phyloP scores from a whole-genome alignment of 495 filamentous ascomycete genomes.

The Geopyxis carbonaria region DNA sequence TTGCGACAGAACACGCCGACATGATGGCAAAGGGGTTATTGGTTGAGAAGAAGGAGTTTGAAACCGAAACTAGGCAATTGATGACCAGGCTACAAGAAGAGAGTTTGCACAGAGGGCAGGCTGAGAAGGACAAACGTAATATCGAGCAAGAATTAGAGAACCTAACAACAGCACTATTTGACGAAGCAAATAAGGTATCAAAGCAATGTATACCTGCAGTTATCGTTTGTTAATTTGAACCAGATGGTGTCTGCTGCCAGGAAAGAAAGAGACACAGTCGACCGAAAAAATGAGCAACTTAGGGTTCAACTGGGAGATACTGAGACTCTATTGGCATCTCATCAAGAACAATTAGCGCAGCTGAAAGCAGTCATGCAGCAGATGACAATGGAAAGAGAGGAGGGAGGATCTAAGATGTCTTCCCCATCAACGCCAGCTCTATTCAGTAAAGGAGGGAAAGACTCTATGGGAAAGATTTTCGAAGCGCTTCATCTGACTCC shows the following conservation, averaged over 20 bases:
- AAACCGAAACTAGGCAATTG: conserved; percentile 52
- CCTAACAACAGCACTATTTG: conserved; percentile 75
- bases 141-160: conserved; percentile 76
- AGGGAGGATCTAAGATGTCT: conserved; percentile 38
- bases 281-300: conserved; percentile 64
- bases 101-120: conserved; percentile 36
- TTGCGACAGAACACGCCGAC: conserved; percentile 50
- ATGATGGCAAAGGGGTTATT: conserved; percentile 55
- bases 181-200: conserved; percentile 73
- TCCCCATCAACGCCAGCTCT: conserved; percentile 51
- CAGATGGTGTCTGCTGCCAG: conserved; percentile 80
- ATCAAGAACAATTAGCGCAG: conserved; percentile 84
- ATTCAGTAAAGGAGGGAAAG: conserved; percentile 22
- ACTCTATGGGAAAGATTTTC: conserved; percentile 30
- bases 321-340: conserved; percentile 67
- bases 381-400: conserved; percentile 59
- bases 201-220: neutral
- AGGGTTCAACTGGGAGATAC: conserved; percentile 63
- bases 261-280: conserved; percentile 54
- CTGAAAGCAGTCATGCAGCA: conserved; percentile 83
- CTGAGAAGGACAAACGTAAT: conserved; percentile 53
- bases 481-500: conserved; percentile 32
- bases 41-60: conserved; percentile 48
- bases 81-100: conserved; percentile 49
- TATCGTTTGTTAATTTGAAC: conserved; percentile 1